Evolutionary conservation across 345 rosid genomes (phyloP).

Genomic region (Bretschneidera sinensis): DNA sequence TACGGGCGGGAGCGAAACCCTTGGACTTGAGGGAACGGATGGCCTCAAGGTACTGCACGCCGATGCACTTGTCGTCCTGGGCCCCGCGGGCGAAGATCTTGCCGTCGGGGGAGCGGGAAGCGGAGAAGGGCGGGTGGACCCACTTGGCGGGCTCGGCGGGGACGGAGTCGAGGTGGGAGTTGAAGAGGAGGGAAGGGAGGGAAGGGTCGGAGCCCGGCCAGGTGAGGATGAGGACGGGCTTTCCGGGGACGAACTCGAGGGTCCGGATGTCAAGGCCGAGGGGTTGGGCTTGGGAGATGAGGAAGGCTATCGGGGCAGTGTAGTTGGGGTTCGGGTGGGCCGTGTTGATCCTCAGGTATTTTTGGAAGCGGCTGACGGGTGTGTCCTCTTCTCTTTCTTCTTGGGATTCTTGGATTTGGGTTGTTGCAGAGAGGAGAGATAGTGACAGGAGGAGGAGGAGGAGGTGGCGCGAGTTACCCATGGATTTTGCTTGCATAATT

Average conservation of each 20-base stretch:
- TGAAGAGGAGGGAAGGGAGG: slow-evolving; percentile 69
- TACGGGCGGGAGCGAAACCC: slow-evolving; percentile 47
- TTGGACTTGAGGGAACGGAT: slow-evolving; percentile 49
- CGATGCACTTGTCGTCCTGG: slow-evolving; percentile 87
- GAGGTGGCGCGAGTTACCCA: neutral
- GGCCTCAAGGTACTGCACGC: slow-evolving; percentile 75
- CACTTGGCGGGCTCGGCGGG: slow-evolving; percentile 76
- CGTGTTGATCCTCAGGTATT: slow-evolving; percentile 64
- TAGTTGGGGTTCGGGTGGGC: slow-evolving; percentile 86
- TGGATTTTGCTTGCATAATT: neutral
- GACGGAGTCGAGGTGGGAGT: slow-evolving; percentile 94
- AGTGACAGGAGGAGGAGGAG: slow-evolving; percentile 15
- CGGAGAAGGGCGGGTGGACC: slow-evolving; percentile 84
- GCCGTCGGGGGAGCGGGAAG: slow-evolving; percentile 50
- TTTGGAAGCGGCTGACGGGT: slow-evolving; percentile 53
- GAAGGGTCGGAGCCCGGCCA: slow-evolving; percentile 74
- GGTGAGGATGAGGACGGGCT: slow-evolving; percentile 58
- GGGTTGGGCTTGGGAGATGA: slow-evolving; percentile 44
- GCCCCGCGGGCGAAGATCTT: slow-evolving; percentile 77
- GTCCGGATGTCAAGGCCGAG: slow-evolving; percentile 40
- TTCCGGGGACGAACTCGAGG: slow-evolving; percentile 44
- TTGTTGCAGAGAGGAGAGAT: slow-evolving; percentile 1
- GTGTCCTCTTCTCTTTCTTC: slow-evolving; percentile 26
- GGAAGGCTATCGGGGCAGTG: slow-evolving; percentile 52
- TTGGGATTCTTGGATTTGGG: neutral